Base-by-base conservation (phyloP, 2,329 filamentous ascomycete genomes). In the Emergomyces pasteurianus region DNA sequence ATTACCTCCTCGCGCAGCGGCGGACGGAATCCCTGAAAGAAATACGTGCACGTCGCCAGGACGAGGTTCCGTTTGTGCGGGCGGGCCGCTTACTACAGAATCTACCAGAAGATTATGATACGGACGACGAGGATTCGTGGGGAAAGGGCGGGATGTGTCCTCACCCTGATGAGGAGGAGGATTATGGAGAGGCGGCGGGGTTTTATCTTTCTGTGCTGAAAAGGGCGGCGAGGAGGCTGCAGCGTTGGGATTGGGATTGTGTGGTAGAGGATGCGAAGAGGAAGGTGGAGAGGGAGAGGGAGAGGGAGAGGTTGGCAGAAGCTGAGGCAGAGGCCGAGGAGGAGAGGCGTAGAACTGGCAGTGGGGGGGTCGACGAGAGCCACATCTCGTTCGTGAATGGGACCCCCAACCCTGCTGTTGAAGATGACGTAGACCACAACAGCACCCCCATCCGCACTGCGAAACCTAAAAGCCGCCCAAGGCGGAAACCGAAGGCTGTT, bases 131-230 rank as follows among this genome's bases (percentile, higher is more conserved):
- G 53, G 67, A 69, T 14, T 73, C 73, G 2, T 77, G 73, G 70
- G 77, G 75, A 7, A 74, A 75, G 43, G 77, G 75, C 21, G 76
- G 76, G 3, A 60, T 78, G 10, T 67, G 74, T 36, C 74, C 75
- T 1, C 74, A 75, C 47, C 73, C 73, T 3, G 67, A 68, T 3
- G 75, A 77, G 60, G 70, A 76, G 56, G 78, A 80, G 61, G 78
- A 80, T 62, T 78, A 70, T 63, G 78, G 78, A 56, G 78, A 79
- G 63, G 74, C 76, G 58, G 76, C 75, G n/a, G 75, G 72, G 55
- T 73, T 72, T 60, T 78, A 73, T 67, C 66, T 76, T 26, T 78
- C 74, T 10, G 71, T 77, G 21, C 65, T 78, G 47, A 72, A 73
- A 52, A 77, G 77, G 64, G 75, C 74, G 21, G 63, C 70, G n/a